Percentiles rank a stretch among this genome's conserved stretches.
phyloP scores from a whole-genome alignment of 352 stramenopile genomes.

The Saprolegnia parasitica region DNA sequence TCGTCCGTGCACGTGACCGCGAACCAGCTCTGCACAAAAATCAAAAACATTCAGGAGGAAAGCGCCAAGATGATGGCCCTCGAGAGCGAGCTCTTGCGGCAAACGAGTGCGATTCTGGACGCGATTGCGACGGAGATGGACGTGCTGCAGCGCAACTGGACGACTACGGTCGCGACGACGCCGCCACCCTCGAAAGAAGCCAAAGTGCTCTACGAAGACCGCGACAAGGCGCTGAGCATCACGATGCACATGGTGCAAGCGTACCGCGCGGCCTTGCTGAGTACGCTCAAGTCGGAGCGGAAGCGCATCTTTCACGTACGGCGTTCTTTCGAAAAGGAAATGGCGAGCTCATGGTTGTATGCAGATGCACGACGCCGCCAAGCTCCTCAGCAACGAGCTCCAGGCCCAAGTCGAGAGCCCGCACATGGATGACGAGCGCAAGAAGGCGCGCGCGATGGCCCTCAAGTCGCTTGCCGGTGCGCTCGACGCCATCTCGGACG shows the following conservation, averaged over 20 bases:
- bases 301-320: slow-evolving; percentile 58
- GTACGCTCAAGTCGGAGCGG: slow-evolving; percentile 53
- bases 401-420: slow-evolving; percentile 23
- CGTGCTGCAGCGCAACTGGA: slow-evolving; percentile 48
- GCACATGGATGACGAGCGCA: slow-evolving; percentile 15
- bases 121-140: slow-evolving; percentile 61
- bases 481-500: slow-evolving; percentile 15
- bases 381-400: slow-evolving; percentile 11
- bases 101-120: slow-evolving; percentile 63
- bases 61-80: slow-evolving; percentile 59
- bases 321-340: neutral
- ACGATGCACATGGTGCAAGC: slow-evolving; percentile 58
- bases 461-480: slow-evolving; percentile 12
- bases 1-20: slow-evolving; percentile 71
- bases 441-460: slow-evolving; percentile 18
- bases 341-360: slow-evolving; percentile 45
- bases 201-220: slow-evolving; percentile 65
- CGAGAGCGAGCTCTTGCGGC: slow-evolving; percentile 56
- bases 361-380: slow-evolving; percentile 40
- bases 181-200: slow-evolving; percentile 44
- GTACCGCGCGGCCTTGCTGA: slow-evolving; percentile 49
- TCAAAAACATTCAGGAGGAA: slow-evolving; percentile 76
- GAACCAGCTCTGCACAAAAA: slow-evolving; percentile 69
- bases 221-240: slow-evolving; percentile 71
- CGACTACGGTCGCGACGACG: neutral